Percentiles rank a stretch among this genome's conserved stretches.
These are phyloP conservation scores for Wallacemonas sp. DNA, from an alignment of 208 protist species.

Conservation along the genomic window DNA sequence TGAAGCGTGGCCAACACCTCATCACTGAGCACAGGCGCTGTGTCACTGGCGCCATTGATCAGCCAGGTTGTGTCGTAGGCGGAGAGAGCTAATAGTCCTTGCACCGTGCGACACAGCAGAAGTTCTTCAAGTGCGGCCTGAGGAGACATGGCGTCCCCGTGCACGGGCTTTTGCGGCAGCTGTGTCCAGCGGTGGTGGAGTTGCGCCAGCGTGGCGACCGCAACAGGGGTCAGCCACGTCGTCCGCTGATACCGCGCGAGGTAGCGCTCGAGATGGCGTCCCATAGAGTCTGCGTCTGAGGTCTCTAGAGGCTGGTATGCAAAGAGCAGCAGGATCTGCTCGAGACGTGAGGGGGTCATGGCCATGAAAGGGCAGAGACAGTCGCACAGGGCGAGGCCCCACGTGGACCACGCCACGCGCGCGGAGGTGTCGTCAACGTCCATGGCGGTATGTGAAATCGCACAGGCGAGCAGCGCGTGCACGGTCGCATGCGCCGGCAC, in stretches of 20 bases:
- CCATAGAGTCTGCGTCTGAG: neutral
- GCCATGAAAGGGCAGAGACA: constrained; percentile 9
- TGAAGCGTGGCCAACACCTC: neutral
- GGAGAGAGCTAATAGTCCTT: neutral
- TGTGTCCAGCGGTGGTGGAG: neutral
- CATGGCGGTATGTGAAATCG: neutral
- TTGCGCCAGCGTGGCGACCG: neutral
- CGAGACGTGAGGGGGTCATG: neutral
- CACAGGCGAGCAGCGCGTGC: constrained; percentile 22
- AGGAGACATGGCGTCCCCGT: too few relatives aligned
- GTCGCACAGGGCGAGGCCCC: neutral
- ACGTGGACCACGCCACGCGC: neutral
- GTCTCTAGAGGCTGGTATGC: neutral
- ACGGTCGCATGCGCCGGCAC: constrained; percentile 24
- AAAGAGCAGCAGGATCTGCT: neutral
- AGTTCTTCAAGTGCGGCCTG: neutral
- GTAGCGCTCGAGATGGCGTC: neutral
- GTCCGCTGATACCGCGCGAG: neutral
- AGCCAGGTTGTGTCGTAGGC: neutral
- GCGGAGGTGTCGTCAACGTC: neutral
- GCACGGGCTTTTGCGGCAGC: too few relatives aligned
- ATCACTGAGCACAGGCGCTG: neutral
- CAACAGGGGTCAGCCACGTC: neutral
- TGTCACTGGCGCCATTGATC: neutral
- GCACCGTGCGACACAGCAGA: constrained; percentile 7